Conservation (phyloP, 2,329 filamentous ascomycete species). For the Nigrograna mackinnonii region DNA sequence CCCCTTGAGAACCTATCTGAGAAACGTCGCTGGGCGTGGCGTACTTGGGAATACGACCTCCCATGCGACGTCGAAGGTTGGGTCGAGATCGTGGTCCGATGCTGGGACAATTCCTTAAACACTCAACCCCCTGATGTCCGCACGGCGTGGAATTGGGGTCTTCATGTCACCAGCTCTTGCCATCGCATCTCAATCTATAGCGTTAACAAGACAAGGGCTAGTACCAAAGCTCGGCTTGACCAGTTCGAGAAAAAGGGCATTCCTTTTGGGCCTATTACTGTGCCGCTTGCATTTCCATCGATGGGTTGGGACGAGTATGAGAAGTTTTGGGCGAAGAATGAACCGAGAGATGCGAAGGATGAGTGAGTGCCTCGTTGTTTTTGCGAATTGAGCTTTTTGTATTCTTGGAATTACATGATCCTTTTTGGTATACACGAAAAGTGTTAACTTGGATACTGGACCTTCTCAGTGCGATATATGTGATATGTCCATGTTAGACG, state of each 20-base stretch:
- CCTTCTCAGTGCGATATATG: too few species aligned
- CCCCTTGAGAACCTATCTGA: slow-evolving; percentile 62
- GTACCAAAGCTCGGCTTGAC: slow-evolving; percentile 51
- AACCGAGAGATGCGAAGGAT: slow-evolving; percentile 22
- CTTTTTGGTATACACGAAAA: too few species aligned
- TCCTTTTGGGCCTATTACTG: slow-evolving; percentile 55
- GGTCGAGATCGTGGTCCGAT: slow-evolving; percentile 49
- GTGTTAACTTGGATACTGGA: too few species aligned
- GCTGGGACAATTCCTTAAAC: slow-evolving; percentile 52
- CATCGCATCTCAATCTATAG: slow-evolving; percentile 63
- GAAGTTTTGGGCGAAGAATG: slow-evolving; percentile 9
- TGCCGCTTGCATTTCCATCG: slow-evolving; percentile 39
- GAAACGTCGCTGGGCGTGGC: slow-evolving; percentile 68
- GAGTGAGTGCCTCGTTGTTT: too few species aligned
- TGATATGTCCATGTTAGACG: too few species aligned
- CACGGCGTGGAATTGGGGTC: slow-evolving; percentile 63
- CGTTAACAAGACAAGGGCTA: slow-evolving; percentile 54
- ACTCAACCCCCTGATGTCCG: slow-evolving; percentile 50
- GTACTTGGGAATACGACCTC: slow-evolving; percentile 65
- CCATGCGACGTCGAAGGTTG: slow-evolving; percentile 58
- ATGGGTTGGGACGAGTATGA: slow-evolving; percentile 12
- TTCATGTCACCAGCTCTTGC: slow-evolving; percentile 66
- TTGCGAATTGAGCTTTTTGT: too few species aligned
- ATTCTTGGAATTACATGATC: too few species aligned
- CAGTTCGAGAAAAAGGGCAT: slow-evolving; percentile 52